Base-by-base conservation (phyloP, 306 rosid genomes). In the Malus sylvestris region DNA sequence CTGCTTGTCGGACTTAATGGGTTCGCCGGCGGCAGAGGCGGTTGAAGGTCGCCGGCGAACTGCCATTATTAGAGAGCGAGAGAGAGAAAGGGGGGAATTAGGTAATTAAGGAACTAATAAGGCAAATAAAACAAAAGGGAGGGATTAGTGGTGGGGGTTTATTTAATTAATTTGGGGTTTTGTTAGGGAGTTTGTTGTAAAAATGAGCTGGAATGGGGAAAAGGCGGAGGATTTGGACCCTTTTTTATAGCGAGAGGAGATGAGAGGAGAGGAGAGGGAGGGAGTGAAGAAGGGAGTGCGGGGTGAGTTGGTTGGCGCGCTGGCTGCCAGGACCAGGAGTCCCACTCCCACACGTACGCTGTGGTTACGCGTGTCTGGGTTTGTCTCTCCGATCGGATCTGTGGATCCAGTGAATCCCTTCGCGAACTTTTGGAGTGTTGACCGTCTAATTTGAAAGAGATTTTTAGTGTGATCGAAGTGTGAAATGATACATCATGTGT, bases 1-100 rank as follows among this genome's bases (percentile, higher is more conserved):
- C 19, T 18, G 33, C 33, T 52, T 70, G 18, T 63, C 33, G n/a
- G 67, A 61, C 12, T 13, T 61, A 61, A 35, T 20, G 9, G 30
- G 67, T 68, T 68, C 74, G 49, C 51, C 80, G 68, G 45, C 74
- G 45, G 8, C 29, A 14, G 57, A 2, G 68, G 77, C 8, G n/a
- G 68, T 8, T 6, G 61, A n/a, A 19, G 42, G 40, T 68, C 68
- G 74, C 58, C 74, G 80, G 73, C 68, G 60, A 68, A 76, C 67
- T 7, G 64, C 51, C 72, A 45, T 45, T 32, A 18, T 38, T 25
- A 42, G 53, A 42, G 33, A 27, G 2, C 12, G 14, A 67, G 25
- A 25, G 49, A 38, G 33, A 42, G 8, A 61, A 0, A 14, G 0
- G 18, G 4, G 5, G 35, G 29, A 22, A n/a, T 22, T 42, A 42